These are phyloP conservation scores for Penicilliopsis zonata DNA, from an alignment of 495 filamentous ascomycete species.

Conservation along the genomic window DNA sequence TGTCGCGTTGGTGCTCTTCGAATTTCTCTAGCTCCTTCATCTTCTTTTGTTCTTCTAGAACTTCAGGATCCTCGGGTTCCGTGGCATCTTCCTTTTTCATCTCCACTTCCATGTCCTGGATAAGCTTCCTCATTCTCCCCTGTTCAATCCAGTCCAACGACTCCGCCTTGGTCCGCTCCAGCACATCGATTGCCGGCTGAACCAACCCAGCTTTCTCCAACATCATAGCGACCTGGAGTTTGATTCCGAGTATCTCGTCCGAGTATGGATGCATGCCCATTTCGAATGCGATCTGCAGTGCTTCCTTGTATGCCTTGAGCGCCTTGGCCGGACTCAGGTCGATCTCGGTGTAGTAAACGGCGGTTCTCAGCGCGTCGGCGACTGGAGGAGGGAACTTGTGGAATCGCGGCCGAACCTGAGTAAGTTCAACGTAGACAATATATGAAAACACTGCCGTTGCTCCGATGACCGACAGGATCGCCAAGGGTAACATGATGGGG, in stretches of 20 bases:
- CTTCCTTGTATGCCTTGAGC: conserved; percentile 68
- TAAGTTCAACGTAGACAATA: conserved; percentile 51
- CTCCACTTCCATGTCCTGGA: conserved; percentile 13
- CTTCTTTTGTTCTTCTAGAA: conserved; percentile 18
- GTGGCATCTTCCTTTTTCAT: conserved; percentile 6
- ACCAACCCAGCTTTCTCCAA: conserved; percentile 61
- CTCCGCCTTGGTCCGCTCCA: conserved; percentile 49
- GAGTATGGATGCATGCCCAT: conserved; percentile 73
- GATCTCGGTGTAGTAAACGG: conserved; percentile 75
- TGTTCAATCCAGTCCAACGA: conserved; percentile 40
- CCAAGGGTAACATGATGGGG: conserved; percentile 30
- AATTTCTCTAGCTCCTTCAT: conserved; percentile 23
- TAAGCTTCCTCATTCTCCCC: conserved; percentile 29
- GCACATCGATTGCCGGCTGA: conserved; percentile 53
- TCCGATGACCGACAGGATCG: conserved; percentile 37
- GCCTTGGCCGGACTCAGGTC: conserved; percentile 58
- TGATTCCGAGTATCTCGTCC: conserved; percentile 82
- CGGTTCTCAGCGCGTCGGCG: conserved; percentile 68
- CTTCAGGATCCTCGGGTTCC: conserved; percentile 11
- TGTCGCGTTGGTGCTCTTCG: conserved; percentile 49
- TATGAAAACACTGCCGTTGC: conserved; percentile 21
- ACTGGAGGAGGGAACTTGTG: conserved; percentile 71
- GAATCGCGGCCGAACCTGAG: conserved; percentile 50
- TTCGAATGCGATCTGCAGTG: conserved; percentile 56
- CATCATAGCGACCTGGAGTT: conserved; percentile 65